phyloP scores from a whole-genome alignment of 331 rosid genomes.

The Quercus lobata region DNA sequence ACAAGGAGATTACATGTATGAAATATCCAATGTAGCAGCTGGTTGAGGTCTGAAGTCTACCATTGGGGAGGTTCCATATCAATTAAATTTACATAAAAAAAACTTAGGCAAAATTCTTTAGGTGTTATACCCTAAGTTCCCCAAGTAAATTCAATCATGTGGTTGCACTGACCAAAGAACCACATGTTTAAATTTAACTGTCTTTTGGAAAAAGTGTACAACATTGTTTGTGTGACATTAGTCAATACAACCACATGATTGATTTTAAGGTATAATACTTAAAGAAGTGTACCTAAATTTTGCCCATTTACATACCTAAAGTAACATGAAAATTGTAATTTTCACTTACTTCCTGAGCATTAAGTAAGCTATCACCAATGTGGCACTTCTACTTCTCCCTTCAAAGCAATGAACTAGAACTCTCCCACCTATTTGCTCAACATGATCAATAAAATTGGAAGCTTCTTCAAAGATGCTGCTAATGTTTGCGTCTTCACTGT shows the following conservation, averaged over 20 bases:
- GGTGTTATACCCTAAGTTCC: no score
- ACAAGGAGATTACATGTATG: no score
- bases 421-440: conserved; percentile 69
- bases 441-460: conserved; percentile 58
- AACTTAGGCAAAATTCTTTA: no score
- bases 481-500: conserved; percentile 68
- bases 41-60: not conserved
- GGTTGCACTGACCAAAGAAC: no score
- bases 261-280: no score
- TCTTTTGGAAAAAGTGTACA: no score
- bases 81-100: not conserved
- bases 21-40: not conserved
- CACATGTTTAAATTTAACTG: no score
- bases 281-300: no score
- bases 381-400: conserved; percentile 94
- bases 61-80: not conserved
- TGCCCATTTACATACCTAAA: not conserved
- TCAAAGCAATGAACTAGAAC: conserved; percentile 96
- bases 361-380: conserved; percentile 83
- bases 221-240: no score
- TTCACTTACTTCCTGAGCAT: conserved; percentile 87
- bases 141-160: no score
- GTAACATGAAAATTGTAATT: conserved; percentile 1
- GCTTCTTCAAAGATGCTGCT: conserved; percentile 84
- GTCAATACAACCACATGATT: no score